Conservation (phyloP, 2,329 filamentous ascomycete species). For the Gnomoniopsis smithogilvyi region DNA sequence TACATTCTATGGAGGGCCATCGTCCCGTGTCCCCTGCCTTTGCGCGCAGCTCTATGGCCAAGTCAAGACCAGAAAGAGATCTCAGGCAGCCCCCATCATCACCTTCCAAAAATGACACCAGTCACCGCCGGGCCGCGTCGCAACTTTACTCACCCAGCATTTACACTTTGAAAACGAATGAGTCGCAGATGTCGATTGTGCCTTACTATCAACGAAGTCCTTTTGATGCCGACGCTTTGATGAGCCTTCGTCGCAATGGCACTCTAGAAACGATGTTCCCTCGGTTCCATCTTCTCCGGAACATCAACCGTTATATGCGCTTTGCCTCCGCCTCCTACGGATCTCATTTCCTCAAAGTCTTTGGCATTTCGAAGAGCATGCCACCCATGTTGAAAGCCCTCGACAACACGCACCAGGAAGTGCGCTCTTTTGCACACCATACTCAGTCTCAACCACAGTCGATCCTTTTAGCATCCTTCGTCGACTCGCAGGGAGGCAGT, state of each 20-base stretch:
- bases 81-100: constrained; percentile 18
- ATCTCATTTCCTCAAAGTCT: constrained; percentile 58
- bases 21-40: constrained; percentile 42
- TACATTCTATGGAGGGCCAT: constrained; percentile 43
- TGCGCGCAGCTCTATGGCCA: constrained; percentile 28
- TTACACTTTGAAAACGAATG: constrained; percentile 57
- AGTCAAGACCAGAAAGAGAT: constrained; percentile 33
- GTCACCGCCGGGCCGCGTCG: constrained; percentile 29
- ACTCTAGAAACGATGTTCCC: constrained; percentile 59
- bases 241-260: constrained; percentile 48
- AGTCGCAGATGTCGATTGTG: constrained; percentile 52
- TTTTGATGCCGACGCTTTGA: constrained; percentile 47
- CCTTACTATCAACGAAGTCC: constrained; percentile 45
- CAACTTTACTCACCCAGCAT: constrained; percentile 48
- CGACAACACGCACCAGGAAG: constrained; percentile 54
- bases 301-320: constrained; percentile 62
- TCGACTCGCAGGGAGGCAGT: constrained; percentile 65
- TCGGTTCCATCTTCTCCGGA: constrained; percentile 54
- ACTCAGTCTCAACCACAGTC: constrained; percentile 55
- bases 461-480: constrained; percentile 66
- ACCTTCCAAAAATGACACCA: constrained; percentile 18
- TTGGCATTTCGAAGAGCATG: constrained; percentile 57
- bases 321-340: constrained; percentile 67
- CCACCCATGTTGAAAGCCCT: constrained; percentile 35
- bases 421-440: constrained; percentile 62